Base-by-base conservation (phyloP, 179 eudicot species). In the Silene noctiflora region DNA sequence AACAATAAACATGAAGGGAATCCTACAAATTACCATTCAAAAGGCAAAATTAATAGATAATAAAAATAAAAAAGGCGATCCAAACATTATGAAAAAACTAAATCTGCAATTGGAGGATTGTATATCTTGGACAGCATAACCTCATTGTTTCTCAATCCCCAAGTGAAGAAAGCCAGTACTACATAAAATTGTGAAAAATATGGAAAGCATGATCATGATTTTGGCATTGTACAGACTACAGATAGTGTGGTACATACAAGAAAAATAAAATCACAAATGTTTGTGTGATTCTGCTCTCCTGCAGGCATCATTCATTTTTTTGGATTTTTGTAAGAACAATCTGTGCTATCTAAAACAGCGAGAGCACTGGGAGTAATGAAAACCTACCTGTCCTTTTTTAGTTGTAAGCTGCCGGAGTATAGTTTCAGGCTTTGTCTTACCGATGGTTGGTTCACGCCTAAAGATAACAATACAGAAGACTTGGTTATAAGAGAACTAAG, bases 381-480 rank as follows among this genome's bases (percentile, higher is more conserved):
- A 20, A 17, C 61, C 61, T 83, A 96, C 99, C 98, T 96, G 98
- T 58, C 99, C 98, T 81, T 91, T 96, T 84, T 91, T 96, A 44
- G 99, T 96, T 44, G 97, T 93, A 71, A 96, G 97, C 78, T 95
- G 99, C 61, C 98, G 85, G 69, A 95, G 92, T 84, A 95, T 95
- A 56, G 98, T 95, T 78, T 93, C 96, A n/a, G 99, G 97, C 88
- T 87, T 91, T 77, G 98, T 96, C 87, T 96, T 96, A 75, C 99
- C 98, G 19, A 85, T 79, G 44, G 98, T 90, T 56, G 99, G 99
- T 86, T 96, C 99, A 65, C 98, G 96, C 22, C 99, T 96, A 79
- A 65, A 78, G 65, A 74, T 20, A 73, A 73, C 70, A 79, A 69
- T 33, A 66, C 69, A 75, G 69, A 6, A 39, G 9, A 62, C 65